Evolutionary conservation across 331 rosid species (phyloP), one percentile per base, ranked within the genome.

Genomic region (Telfairia occidentalis): DNA sequence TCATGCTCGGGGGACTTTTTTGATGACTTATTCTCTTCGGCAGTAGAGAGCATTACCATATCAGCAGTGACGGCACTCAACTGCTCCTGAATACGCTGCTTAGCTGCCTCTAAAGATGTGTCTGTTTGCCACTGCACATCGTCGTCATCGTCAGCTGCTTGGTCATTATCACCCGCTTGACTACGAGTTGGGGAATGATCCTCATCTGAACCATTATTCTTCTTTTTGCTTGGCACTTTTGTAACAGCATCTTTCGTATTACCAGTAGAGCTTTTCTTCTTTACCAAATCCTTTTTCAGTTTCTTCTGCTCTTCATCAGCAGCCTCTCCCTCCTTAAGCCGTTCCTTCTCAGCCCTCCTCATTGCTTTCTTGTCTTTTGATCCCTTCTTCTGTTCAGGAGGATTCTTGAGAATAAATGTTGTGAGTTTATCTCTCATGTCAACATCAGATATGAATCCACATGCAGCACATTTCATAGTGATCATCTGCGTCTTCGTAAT

Each of bases 351-450:
- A 9, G 92, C 92, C 80, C 89, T 74, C 78, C 92, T 85, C 92
- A 85, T 49, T 3, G 89, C 88, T 70, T 85, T 87, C 88, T 83
- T 87, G 76, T 85, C 92, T 67, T 85, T 87, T 3, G 88, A 83
- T 10, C 80, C 74, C 78, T 82, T 87, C 78, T 87, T 85, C 77
- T 81, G 87, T 77, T 85, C 89, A 5, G 88, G 92, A 19, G 92
- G 89, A 61, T 87, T 87, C 82, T 87, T 87, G 32, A 87, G 85
- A 38, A 87, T 87, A 79, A 87, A 87, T 30, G 89, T 78, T 0
- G 89, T 87, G 19, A 87, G 88, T 76, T 87, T 87, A 80, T 84
- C 85, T 81, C 92, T 85, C 89, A 87, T 87, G 74, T 85, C 89
- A 45, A 85, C 88, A 78, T 85, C 89, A n/a, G 92, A 87, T 19